Evolutionary conservation across 441 rosid species (phyloP).

Genomic region (Raphanus hybrid): DNA sequence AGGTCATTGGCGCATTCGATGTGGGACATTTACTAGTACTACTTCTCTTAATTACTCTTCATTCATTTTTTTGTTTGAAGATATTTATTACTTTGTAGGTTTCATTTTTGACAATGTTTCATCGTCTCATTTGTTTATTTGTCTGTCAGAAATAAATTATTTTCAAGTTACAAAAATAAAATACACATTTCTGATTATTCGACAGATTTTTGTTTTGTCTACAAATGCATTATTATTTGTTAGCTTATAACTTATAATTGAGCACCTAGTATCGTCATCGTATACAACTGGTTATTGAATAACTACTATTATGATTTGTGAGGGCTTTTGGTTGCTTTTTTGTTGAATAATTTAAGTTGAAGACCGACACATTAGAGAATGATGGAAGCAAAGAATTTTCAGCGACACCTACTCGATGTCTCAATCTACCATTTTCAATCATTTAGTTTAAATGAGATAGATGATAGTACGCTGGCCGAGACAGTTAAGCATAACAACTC

Average conservation of each 20-base stretch:
- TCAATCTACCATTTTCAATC: conserved; percentile 31
- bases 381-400: conserved; percentile 25
- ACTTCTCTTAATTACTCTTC: background rate
- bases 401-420: background rate
- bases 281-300: background rate
- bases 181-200: background rate
- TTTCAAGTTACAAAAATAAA: background rate
- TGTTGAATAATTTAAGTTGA: conserved; percentile 1
- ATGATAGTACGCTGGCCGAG: background rate
- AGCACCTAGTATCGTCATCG: background rate
- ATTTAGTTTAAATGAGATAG: background rate
- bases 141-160: background rate
- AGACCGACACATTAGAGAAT: conserved; percentile 29
- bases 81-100: background rate
- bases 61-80: background rate
- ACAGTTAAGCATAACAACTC: background rate
- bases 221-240: conserved; percentile 2
- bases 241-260: background rate
- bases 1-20: conserved; percentile 24
- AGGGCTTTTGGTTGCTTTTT: background rate
- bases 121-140: background rate
- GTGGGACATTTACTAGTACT: conserved; percentile 17
- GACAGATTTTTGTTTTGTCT: background rate
- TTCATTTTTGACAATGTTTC: background rate
- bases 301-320: background rate